Base-by-base conservation (phyloP, 805 yeast genomes). In the Pichia nakasei region DNA sequence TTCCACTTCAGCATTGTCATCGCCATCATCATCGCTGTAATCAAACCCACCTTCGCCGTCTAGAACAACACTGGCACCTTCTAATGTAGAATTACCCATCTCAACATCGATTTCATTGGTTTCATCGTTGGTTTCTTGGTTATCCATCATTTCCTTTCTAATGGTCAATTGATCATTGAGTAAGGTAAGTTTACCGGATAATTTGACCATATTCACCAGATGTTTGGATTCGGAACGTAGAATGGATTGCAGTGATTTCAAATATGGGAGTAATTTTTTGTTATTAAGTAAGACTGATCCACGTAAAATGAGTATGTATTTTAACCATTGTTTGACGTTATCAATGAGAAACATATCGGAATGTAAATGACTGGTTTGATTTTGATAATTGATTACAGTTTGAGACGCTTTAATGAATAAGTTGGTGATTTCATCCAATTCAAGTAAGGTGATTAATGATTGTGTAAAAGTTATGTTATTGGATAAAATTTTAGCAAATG, bases 111-210 rank as follows among this genome's bases (percentile, higher is more conserved):
- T 65, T 5, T 35, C 40, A 3, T 41, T 39, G n/a, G 35, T 46
- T 9, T 37, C 50, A 20, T 43, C 51, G 13, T 60, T 60, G 18
- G 60, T 11, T 29, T 29, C 17, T 9, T 29, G 9, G 15, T 29
- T 65, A 42, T 63, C 57, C 39, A 66, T 58, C 54, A 73, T 64
- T 37, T 74, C 80, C 33, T 64, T 61, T 56, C 97, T 78, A 51
- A 91, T 65, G 45, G 75, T 72, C 11, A 86, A 71, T 64, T 91
- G 97, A 3, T 87, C 75, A 50, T 75, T 75, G 36, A 91, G 69
- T 60, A 91, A 71, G 55, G 82, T 84, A 38, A 91, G 67, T 50
- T 93, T 76, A 38, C 98, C 98, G 60, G 89, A 94, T 26, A 91
- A 71, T 2, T 93, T 79, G 22, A 89, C 65, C 41, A 91, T 68